phyloP scores from a whole-genome alignment of 225 moss, liverwort and hornwort genomes.

The Rhytidiadelphus loreus region DNA sequence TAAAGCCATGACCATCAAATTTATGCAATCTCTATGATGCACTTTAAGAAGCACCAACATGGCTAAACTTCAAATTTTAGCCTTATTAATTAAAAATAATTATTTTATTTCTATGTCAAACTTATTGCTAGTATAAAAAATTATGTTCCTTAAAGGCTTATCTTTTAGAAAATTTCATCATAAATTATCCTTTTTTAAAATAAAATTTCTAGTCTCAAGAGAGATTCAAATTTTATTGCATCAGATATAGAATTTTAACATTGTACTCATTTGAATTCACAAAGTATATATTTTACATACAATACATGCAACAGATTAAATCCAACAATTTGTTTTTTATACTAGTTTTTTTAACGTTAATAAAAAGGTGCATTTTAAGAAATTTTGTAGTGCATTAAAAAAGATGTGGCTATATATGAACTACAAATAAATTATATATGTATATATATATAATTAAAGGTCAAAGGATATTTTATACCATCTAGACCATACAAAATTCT shows the following conservation, averaged over 20 bases:
- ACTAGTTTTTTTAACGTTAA: not conserved
- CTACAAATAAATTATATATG: no score
- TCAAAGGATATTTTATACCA: not conserved
- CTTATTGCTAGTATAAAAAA: not conserved
- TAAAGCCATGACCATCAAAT: not conserved
- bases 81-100: no score
- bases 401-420: not conserved
- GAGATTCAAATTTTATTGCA: not conserved
- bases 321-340: not conserved
- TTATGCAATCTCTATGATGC: not conserved
- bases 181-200: rapidly evolving
- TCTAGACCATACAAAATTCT: not conserved
- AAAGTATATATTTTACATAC: not conserved
- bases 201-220: rapidly evolving
- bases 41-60: not conserved
- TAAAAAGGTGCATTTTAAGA: no score
- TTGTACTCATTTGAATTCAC: not conserved
- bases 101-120: not conserved
- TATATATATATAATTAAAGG: not conserved
- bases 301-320: not conserved
- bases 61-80: no score
- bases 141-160: rapidly evolving
- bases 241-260: no score
- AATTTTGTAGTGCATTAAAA: not conserved
- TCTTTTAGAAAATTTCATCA: not conserved